Conservation (phyloP, 495 filamentous ascomycete species). For the Podospora conica region DNA sequence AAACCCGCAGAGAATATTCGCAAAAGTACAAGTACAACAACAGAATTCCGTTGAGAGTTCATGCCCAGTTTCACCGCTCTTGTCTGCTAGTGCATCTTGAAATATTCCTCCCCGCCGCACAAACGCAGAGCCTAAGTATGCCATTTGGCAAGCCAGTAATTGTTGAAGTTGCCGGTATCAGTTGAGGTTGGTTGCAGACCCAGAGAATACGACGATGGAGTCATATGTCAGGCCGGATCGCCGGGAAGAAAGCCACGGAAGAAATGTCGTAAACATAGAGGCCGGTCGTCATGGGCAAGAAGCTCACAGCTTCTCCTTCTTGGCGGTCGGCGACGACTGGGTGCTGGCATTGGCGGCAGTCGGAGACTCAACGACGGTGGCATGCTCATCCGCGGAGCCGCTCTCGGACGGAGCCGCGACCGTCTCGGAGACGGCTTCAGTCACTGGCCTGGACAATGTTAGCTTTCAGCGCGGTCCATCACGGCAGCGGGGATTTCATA, state of each 20-base stretch:
- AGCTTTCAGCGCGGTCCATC: constrained; percentile 13
- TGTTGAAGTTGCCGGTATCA: constrained; percentile 1
- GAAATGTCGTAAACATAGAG: constrained; percentile 12
- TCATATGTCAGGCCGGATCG: constrained; percentile 23
- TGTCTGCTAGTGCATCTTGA: constrained; percentile 23
- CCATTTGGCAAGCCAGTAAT: constrained; percentile 25
- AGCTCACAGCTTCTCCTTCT: constrained; percentile 35
- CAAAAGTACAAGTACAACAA: constrained; percentile 23
- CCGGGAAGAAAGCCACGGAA: constrained; percentile 17
- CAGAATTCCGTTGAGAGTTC: constrained; percentile 19
- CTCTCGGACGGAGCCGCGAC: constrained; percentile 36
- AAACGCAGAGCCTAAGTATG: constrained; percentile 25
- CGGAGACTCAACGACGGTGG: constrained; percentile 47
- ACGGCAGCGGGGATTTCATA: constrained; percentile 14
- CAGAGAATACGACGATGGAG: constrained; percentile 26
- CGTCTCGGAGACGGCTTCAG: constrained; percentile 6
- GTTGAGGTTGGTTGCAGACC: constrained; percentile 13
- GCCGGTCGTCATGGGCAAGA: constrained; percentile 2
- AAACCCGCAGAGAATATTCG: constrained; percentile 19
- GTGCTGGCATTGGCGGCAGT: constrained; percentile 44
- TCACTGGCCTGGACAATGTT: constrained; percentile 28
- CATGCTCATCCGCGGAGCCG: constrained; percentile 39
- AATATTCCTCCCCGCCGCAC: constrained; percentile 19
- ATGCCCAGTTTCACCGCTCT: constrained; percentile 17
- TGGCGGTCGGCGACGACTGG: constrained; percentile 44